Conservation (phyloP, 1,284 basidiomycete genomes). For the Puccinia novopanici region DNA sequence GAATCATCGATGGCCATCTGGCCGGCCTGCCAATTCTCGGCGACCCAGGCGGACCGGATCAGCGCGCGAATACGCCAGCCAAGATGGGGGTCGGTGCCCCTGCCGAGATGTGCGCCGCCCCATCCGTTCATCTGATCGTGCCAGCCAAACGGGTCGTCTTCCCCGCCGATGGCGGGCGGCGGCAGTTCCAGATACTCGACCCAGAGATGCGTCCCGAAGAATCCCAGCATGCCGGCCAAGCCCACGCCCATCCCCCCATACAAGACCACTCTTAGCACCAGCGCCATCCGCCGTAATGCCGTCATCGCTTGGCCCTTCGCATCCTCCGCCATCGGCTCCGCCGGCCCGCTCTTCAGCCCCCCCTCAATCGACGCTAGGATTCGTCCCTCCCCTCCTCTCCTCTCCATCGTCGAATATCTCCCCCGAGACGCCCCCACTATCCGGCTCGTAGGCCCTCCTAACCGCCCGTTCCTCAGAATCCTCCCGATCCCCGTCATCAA, state of each 20-base stretch:
- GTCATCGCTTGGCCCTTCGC: conserved; percentile 34
- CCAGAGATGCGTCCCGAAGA: conserved; percentile 54
- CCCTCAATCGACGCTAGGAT: conserved; percentile 40
- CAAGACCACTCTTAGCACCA: conserved; percentile 9
- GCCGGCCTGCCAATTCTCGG: conserved; percentile 53
- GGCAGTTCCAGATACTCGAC: conserved; percentile 54
- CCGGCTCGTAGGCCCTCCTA: neutral
- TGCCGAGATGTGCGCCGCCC: conserved; percentile 53
- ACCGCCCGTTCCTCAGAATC: neutral
- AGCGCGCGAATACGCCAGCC: conserved; percentile 53
- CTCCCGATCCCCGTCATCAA: neutral
- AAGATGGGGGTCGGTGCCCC: conserved; percentile 56
- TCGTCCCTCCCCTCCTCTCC: neutral
- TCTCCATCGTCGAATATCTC: neutral
- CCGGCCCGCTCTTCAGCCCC: conserved; percentile 17
- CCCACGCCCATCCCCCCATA: conserved; percentile 53
- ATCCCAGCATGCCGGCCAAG: conserved; percentile 33
- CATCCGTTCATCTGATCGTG: conserved; percentile 54
- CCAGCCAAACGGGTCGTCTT: conserved; percentile 52
- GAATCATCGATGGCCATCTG: neutral
- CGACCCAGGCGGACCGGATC: conserved; percentile 55
- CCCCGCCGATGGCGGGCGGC: neutral
- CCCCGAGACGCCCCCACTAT: neutral
- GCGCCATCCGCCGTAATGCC: conserved; percentile 33
- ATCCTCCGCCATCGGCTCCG: conserved; percentile 19